Evolutionary conservation across 306 rosid genomes (phyloP).

Genomic region (Prunus salicina): DNA sequence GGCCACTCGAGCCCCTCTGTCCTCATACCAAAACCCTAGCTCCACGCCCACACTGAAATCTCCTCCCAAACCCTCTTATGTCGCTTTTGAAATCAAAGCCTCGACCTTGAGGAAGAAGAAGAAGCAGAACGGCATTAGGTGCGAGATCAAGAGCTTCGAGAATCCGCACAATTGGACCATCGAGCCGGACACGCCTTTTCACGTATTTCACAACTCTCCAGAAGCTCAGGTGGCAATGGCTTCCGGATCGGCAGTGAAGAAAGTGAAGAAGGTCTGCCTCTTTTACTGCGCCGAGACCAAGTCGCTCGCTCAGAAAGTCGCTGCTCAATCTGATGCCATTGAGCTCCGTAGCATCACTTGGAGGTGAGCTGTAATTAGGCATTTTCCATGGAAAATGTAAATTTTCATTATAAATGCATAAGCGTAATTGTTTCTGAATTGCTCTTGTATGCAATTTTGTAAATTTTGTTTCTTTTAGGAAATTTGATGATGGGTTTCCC

Average conservation of each 20-base stretch:
- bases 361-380: constrained; percentile 43
- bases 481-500: constrained; percentile 96
- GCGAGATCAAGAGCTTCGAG: constrained; percentile 66
- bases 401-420: background rate
- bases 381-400: background rate
- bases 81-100: constrained; percentile 13
- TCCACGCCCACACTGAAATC: constrained; percentile 3
- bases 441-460: constrained; percentile 23
- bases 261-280: constrained; percentile 65
- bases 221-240: constrained; percentile 48
- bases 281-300: constrained; percentile 83
- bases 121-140: constrained; percentile 21
- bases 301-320: constrained; percentile 68
- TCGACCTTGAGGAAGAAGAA: constrained; percentile 12
- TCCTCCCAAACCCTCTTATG: constrained; percentile 19
- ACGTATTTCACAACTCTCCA: constrained; percentile 29
- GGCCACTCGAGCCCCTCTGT: constrained; percentile 48
- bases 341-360: constrained; percentile 73
- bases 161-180: constrained; percentile 42
- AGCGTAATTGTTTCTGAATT: constrained; percentile 24
- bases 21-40: constrained; percentile 29
- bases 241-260: constrained; percentile 37
- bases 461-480: constrained; percentile 42
- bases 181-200: constrained; percentile 36
- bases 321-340: constrained; percentile 63